Percentiles rank a stretch among this genome's conserved stretches.
These are phyloP conservation scores for Mycena pura DNA, from an alignment of 768 basidiomycete genomes.

Conservation along the genomic window DNA sequence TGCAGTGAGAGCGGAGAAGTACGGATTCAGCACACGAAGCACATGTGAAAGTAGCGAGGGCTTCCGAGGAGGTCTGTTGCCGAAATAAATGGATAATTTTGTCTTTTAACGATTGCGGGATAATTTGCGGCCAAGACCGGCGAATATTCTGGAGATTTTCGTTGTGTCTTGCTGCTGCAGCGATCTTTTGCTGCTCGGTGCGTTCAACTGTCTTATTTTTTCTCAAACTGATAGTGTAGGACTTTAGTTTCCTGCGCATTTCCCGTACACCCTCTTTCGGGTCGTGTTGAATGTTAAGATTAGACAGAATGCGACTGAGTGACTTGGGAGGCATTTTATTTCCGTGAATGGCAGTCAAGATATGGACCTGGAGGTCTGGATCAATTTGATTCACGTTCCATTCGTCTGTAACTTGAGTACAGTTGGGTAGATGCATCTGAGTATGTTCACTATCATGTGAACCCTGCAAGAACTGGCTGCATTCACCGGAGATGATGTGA, in stretches of 20 bases:
- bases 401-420: slow-evolving; percentile 6
- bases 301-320: neutral
- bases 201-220: neutral
- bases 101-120: slow-evolving; percentile 8
- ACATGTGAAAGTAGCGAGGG: slow-evolving; percentile 1
- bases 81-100: neutral
- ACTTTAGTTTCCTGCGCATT: neutral
- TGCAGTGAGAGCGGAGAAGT: neutral
- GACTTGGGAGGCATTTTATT: neutral
- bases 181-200: neutral
- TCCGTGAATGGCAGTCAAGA: neutral
- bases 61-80: neutral
- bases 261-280: neutral
- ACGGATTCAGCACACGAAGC: slow-evolving; percentile 3
- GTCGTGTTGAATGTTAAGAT: neutral
- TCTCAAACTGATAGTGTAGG: neutral
- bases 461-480: neutral
- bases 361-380: slow-evolving; percentile 2
- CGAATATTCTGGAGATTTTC: neutral
- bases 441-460: neutral
- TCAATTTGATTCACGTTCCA: neutral
- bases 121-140: slow-evolving; percentile 3
- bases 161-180: neutral
- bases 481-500: neutral
- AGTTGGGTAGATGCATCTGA: neutral